A percentile compares a stretch with the other conserved stretches of the same genome.
Conservation (phyloP, 371 early-diverging fungal species). For the Zychaea mexicana region DNA sequence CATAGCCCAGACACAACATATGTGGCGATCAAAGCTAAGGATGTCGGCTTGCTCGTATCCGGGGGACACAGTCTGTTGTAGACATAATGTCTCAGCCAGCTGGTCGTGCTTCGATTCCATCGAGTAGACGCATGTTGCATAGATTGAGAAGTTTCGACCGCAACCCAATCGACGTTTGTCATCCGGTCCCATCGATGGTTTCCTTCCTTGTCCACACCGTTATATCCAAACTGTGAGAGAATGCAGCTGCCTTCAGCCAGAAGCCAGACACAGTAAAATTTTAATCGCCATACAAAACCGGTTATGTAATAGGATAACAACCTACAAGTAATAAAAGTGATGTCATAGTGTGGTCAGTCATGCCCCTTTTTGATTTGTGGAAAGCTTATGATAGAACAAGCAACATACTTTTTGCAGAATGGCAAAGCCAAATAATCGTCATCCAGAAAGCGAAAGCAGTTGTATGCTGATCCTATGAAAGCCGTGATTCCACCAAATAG, state of each 20-base stretch:
- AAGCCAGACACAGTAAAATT: conserved; percentile 89
- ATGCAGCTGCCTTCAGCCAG: conserved; percentile 87
- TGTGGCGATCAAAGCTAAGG: conserved; percentile 65
- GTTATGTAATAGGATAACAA: not conserved
- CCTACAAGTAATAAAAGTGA: not conserved
- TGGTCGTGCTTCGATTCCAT: conserved; percentile 91
- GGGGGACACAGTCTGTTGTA: conserved; percentile 70
- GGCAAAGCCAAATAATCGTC: conserved; percentile 21
- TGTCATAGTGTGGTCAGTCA: too few species aligned
- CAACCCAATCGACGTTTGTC: conserved; percentile 71
- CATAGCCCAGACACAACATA: conserved; percentile 85
- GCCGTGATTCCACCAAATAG: conserved; percentile 35
- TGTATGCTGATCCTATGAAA: conserved; percentile 38
- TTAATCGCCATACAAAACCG: conserved; percentile 63
- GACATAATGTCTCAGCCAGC: conserved; percentile 84
- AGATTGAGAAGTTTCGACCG: conserved; percentile 77
- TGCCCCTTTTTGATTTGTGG: too few species aligned
- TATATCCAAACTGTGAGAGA: conserved; percentile 83
- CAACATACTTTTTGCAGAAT: conserved; percentile 18
- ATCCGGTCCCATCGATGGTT: conserved; percentile 59
- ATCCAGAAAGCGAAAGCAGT: conserved; percentile 38
- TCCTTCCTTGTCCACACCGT: conserved; percentile 57
- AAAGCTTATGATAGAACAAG: too few species aligned
- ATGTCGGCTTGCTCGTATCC: conserved; percentile 45
- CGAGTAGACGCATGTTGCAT: conserved; percentile 68